A percentile compares a stretch with the other conserved stretches of the same genome.
These are phyloP conservation scores for Pseudohalonectria lignicola DNA, from an alignment of 2,329 filamentous ascomycete species.

Conservation along the genomic window DNA sequence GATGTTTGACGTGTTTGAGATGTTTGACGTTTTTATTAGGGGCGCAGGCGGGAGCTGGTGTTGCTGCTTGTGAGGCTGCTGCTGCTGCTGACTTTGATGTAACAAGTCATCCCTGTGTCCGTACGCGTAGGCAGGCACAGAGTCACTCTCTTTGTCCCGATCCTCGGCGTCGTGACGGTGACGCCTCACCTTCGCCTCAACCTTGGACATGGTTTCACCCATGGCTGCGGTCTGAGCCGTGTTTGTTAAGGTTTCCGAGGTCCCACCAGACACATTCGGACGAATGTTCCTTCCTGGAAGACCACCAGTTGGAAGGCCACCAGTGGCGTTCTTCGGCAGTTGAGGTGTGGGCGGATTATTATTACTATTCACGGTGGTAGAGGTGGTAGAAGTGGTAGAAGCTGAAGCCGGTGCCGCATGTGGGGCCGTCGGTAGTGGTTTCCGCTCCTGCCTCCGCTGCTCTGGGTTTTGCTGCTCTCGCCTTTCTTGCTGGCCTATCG, in stretches of 20 bases:
- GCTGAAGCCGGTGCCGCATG: too few species aligned
- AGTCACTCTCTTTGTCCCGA: background rate
- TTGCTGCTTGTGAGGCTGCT: too few species aligned
- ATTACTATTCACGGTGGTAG: too few species aligned
- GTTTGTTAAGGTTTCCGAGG: slow-evolving; percentile 2
- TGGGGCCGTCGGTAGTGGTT: background rate
- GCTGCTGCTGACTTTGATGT: too few species aligned
- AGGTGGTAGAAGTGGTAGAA: too few species aligned
- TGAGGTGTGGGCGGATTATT: slow-evolving; percentile 1
- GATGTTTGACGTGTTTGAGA: too few species aligned
- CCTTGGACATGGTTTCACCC: slow-evolving; percentile 14
- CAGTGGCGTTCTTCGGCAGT: slow-evolving; percentile 1
- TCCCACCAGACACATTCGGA: slow-evolving; percentile 7
- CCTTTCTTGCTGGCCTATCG: too few species aligned
- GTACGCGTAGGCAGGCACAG: too few species aligned
- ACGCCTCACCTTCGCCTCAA: slow-evolving; percentile 11
- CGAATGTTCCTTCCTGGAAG: slow-evolving; percentile 19
- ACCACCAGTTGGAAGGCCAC: slow-evolving; percentile 13
- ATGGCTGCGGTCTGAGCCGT: slow-evolving; percentile 9
- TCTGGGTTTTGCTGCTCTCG: background rate
- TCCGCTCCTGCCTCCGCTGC: background rate
- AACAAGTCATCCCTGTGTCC: too few species aligned
- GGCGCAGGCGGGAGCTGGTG: too few species aligned
- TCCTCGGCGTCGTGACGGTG: background rate
- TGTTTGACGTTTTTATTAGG: too few species aligned